Evolutionary conservation across 352 stramenopile species (phyloP).

Genomic region (Globisporangium canariense): DNA sequence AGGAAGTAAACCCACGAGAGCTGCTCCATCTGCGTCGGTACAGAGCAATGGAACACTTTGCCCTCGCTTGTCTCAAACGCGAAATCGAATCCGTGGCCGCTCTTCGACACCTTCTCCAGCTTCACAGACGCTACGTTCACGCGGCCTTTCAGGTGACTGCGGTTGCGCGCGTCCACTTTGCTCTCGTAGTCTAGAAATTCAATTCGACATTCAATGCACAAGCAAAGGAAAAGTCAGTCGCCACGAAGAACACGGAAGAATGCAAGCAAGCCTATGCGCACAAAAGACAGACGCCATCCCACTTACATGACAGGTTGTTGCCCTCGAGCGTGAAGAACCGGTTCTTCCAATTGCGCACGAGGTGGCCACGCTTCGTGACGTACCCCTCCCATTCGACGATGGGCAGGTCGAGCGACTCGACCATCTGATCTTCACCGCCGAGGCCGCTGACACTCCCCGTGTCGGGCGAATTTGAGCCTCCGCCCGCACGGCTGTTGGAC

Average conservation of each 20-base stretch:
- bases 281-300: not conserved
- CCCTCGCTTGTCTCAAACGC: conserved; percentile 81
- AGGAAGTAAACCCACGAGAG: conserved; percentile 85
- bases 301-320: conserved; percentile 79
- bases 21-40: conserved; percentile 79
- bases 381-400: conserved; percentile 89
- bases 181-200: conserved; percentile 71
- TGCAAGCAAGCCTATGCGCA: not conserved
- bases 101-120: conserved; percentile 75
- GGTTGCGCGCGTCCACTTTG: conserved; percentile 86
- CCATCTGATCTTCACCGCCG: conserved; percentile 41
- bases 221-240: not conserved
- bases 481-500: conserved; percentile 34
- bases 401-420: conserved; percentile 83
- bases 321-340: conserved; percentile 87
- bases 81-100: conserved; percentile 80
- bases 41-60: conserved; percentile 81
- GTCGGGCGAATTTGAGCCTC: conserved; percentile 8
- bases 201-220: not conserved
- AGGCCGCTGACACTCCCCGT: not conserved
- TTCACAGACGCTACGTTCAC: conserved; percentile 78
- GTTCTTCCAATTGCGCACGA: conserved; percentile 88
- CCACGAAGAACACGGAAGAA: conserved; percentile 3
- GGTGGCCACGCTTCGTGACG: conserved; percentile 85
- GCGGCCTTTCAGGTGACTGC: conserved; percentile 79